Base-by-base conservation (phyloP, 2,329 filamentous ascomycete genomes). In the Sclerotiophoma versabilis region DNA sequence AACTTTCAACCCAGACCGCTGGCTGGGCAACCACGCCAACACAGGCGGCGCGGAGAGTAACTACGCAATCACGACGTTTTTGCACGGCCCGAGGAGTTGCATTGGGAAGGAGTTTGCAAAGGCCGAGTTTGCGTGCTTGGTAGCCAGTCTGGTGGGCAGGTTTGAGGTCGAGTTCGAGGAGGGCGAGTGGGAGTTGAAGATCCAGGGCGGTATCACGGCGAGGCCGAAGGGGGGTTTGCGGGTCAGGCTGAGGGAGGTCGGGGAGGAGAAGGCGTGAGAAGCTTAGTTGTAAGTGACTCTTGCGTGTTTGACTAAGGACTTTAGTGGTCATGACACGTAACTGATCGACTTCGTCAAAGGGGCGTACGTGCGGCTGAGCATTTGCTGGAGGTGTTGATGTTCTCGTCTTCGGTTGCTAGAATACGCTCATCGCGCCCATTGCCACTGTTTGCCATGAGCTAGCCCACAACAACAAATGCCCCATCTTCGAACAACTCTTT, bases 11-110 rank as follows among this genome's bases (percentile, higher is more conserved):
- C 92, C 92, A 0, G 91, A 80, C 88, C 68, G 81, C 77, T 77
- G 75, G 75, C 64, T 77, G 43, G 71, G 66, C 6, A 79, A 80
- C 6, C 74, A 75, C 30, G 76, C 78, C 5, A 87, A 87, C 49
- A 85, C 84, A 34, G 91, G 91, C 6, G 90, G 90, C 8, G 88
- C 91, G 1, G 79, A 81, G 14, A 91, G 83, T 62, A 95, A 93
- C 74, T 96, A 89, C 71, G 84, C 87, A 0, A 87, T 89, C 65
- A 71, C 93, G 75, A 93, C 91, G 0, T 96, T 96, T 76, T 74
- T 96, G 54, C 91, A 96, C 71, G 93, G 93, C 0, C 92, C 92
- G 2, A 80, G 92, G 47, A 90, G 88, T 68, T 96, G 93, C 70
- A 96, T 96, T 63, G 93, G 92, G 0, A 84, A 87, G 73, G 81